Percentiles rank a stretch among this genome's conserved stretches.
Evolutionary conservation across 768 basidiomycete genomes (phyloP).

Genomic region (Cystofilobasidium ferigula): DNA sequence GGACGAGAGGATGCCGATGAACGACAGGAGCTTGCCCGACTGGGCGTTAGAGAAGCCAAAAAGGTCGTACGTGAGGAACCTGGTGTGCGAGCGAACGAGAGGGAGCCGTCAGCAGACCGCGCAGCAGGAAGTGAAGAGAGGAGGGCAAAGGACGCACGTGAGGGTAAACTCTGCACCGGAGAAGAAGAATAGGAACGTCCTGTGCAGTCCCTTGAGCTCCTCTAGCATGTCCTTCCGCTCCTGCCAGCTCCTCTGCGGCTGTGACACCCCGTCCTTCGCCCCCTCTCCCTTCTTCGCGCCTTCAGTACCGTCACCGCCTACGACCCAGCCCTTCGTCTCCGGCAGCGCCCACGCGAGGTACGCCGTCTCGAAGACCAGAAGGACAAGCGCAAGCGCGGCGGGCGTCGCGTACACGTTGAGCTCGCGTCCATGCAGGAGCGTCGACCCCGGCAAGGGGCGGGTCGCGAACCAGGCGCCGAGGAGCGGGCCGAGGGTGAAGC

Average conservation of each 20-base stretch:
- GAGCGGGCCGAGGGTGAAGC: slow-evolving; percentile 58
- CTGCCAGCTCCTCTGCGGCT: slow-evolving; percentile 12
- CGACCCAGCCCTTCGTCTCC: slow-evolving; percentile 59
- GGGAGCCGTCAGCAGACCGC: background rate
- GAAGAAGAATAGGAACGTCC: slow-evolving; percentile 77
- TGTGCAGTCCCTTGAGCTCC: slow-evolving; percentile 58
- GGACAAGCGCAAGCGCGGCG: slow-evolving; percentile 66
- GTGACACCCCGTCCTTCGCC: slow-evolving; percentile 9
- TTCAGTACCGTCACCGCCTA: slow-evolving; percentile 1
- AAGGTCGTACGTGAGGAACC: slow-evolving; percentile 35
- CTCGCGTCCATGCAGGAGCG: slow-evolving; percentile 36
- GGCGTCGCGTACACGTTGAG: slow-evolving; percentile 85
- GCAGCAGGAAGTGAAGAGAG: slow-evolving; percentile 50
- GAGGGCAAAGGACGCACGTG: slow-evolving; percentile 47
- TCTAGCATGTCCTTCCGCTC: slow-evolving; percentile 50
- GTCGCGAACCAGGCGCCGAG: slow-evolving; percentile 94
- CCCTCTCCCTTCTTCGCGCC: slow-evolving; percentile 29
- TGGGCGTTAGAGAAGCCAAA: slow-evolving; percentile 82
- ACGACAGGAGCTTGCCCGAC: slow-evolving; percentile 64
- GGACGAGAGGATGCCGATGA: slow-evolving; percentile 79
- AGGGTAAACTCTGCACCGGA: slow-evolving; percentile 87
- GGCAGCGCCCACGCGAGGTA: slow-evolving; percentile 68
- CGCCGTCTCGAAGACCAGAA: slow-evolving; percentile 66
- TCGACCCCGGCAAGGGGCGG: slow-evolving; percentile 47
- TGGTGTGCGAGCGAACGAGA: background rate